phyloP scores from a whole-genome alignment of 1,139 yeast genomes.

The Yamadazyma conglobata region DNA sequence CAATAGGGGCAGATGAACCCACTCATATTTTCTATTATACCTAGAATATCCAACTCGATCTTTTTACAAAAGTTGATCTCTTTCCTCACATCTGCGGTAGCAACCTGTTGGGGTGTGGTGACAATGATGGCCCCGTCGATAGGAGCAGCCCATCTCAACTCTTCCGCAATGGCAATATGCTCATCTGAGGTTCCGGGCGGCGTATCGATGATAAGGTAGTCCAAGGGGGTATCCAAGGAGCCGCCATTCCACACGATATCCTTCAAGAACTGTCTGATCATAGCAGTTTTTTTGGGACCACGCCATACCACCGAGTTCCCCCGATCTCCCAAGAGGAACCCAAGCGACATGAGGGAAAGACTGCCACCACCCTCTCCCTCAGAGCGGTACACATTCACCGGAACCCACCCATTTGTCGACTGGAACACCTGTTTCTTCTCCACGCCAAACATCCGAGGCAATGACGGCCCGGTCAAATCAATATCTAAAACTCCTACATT shows the following conservation, averaged over 20 bases:
- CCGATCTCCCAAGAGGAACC: slow-evolving; percentile 77
- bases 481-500: slow-evolving; percentile 92
- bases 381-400: slow-evolving; percentile 51
- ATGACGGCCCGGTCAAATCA: slow-evolving; percentile 94
- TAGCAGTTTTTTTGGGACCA: slow-evolving; percentile 97
- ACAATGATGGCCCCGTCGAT: slow-evolving; percentile 48
- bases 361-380: slow-evolving; percentile 31
- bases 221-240: slow-evolving; percentile 46
- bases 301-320: slow-evolving; percentile 96
- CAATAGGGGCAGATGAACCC: slow-evolving; percentile 68
- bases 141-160: slow-evolving; percentile 55
- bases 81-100: slow-evolving; percentile 52
- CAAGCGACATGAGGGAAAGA: slow-evolving; percentile 78
- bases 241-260: slow-evolving; percentile 84
- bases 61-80: slow-evolving; percentile 46
- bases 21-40: slow-evolving; percentile 47
- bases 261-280: slow-evolving; percentile 88
- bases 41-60: slow-evolving; percentile 41
- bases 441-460: slow-evolving; percentile 94
- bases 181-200: slow-evolving; percentile 99
- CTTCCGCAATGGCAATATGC: slow-evolving; percentile 95
- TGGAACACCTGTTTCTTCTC: slow-evolving; percentile 80
- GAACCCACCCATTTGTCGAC: slow-evolving; percentile 85
- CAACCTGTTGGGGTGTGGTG: slow-evolving; percentile 52
- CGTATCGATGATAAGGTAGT: slow-evolving; percentile 87